A percentile compares a stretch with the other conserved stretches of the same genome.
Conservation (phyloP, 108 stramenopile genomes). For the Cylindrotheca fusiformis region DNA sequence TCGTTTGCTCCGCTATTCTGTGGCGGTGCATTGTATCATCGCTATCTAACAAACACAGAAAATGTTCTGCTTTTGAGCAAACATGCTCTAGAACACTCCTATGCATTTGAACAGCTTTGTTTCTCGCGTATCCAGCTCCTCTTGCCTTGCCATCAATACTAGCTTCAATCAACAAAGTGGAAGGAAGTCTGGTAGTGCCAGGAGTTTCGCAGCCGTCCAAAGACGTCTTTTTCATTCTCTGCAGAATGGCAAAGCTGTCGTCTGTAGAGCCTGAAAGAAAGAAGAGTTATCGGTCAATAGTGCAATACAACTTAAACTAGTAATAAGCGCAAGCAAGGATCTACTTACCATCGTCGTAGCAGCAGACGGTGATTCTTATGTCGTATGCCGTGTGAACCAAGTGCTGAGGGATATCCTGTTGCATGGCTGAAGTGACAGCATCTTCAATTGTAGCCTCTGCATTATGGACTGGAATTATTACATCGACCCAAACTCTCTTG, state of each 20-base stretch:
- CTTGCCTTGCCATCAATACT: conserved; percentile 32
- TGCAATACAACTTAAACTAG: no score
- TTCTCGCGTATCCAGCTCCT: conserved; percentile 84
- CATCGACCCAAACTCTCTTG: conserved; percentile 49
- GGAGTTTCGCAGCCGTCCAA: no score
- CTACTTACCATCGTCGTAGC: conserved; percentile 85
- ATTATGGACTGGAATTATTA: conserved; percentile 83
- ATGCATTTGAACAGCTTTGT: conserved; percentile 59
- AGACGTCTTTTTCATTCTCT: conserved; percentile 26
- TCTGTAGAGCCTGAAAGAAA: conserved; percentile 70
- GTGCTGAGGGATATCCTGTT: conserved; percentile 55
- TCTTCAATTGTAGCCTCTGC: conserved; percentile 64
- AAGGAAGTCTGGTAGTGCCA: conserved; percentile 20
- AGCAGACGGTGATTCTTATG: conserved; percentile 63
- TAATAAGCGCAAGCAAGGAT: no score
- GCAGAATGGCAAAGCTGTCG: conserved; percentile 45
- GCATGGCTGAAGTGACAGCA: conserved; percentile 64
- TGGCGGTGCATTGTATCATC: conserved; percentile 81
- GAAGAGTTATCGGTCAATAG: conserved; percentile 5
- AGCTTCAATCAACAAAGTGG: conserved; percentile 27
- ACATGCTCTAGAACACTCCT: neutral
- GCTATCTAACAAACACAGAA: conserved; percentile 76
- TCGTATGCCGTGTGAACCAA: conserved; percentile 11
- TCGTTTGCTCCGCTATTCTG: conserved; percentile 69
- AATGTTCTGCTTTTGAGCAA: conserved; percentile 35